Conservation (phyloP, 73 alveolate genomes). For the Paramecium pentaurelia region DNA sequence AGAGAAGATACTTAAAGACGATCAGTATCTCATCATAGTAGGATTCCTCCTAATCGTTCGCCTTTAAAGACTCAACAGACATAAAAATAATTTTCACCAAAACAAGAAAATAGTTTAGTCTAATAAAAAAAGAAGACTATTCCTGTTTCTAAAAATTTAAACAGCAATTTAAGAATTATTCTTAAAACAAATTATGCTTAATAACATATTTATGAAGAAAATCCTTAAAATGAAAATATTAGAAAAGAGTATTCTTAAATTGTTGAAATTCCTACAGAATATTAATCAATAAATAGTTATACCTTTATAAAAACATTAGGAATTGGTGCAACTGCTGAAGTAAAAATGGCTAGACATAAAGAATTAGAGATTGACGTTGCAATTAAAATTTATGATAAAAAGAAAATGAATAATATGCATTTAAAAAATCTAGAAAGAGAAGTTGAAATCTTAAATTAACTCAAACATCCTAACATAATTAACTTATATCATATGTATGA, state of each 20-base stretch:
- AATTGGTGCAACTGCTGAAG: slow-evolving; percentile 58
- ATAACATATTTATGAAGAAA: slow-evolving; percentile 26
- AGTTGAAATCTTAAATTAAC: slow-evolving; percentile 40
- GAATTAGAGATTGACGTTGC: slow-evolving; percentile 52
- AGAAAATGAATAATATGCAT: slow-evolving; percentile 15
- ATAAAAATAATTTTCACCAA: neutral
- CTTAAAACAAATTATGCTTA: neutral
- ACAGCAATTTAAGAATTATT: slow-evolving; percentile 25
- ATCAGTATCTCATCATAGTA: neutral
- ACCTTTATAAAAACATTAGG: slow-evolving; percentile 24
- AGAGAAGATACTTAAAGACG: neutral
- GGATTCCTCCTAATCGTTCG: neutral
- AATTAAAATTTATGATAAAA: slow-evolving; percentile 61
- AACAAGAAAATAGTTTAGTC: neutral
- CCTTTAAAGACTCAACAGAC: neutral
- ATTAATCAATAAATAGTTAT: slow-evolving; percentile 2
- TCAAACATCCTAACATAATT: slow-evolving; percentile 58
- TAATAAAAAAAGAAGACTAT: neutral
- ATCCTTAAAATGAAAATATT: neutral
- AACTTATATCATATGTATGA: slow-evolving; percentile 50
- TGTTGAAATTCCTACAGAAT: neutral
- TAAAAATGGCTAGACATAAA: slow-evolving; percentile 38
- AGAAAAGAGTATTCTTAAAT: slow-evolving; percentile 22
- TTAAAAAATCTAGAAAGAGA: slow-evolving; percentile 54
- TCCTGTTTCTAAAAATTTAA: neutral